phyloP scores from a whole-genome alignment of 2,329 filamentous ascomycete species.

The Penicillium nordicum region DNA sequence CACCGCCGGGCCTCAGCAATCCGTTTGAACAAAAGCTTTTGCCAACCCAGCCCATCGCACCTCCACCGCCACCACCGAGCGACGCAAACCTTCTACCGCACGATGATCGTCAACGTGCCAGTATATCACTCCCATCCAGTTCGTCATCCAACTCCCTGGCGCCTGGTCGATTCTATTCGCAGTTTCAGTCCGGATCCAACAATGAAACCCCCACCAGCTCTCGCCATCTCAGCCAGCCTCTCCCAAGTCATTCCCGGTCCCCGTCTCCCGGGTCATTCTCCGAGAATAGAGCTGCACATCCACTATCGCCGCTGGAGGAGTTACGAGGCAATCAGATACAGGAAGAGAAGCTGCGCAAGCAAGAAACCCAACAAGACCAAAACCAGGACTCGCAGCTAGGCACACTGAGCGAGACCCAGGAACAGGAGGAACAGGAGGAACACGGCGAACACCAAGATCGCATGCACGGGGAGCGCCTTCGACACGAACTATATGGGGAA shows the following conservation, averaged over 20 bases:
- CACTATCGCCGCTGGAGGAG: not conserved
- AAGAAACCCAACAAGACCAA: not conserved
- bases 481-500: not conserved
- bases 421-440: not conserved
- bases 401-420: not conserved
- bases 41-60: not conserved
- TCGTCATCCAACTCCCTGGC: constrained; percentile 1
- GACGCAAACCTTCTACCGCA: not conserved
- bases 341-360: not conserved
- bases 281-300: not conserved
- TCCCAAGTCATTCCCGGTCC: not conserved
- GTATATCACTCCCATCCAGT: constrained; percentile 6
- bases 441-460: not conserved
- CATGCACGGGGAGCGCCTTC: not conserved
- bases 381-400: not conserved
- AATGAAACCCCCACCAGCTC: not conserved
- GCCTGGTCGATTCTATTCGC: constrained; percentile 19
- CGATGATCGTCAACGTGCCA: constrained; percentile 8
- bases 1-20: not conserved
- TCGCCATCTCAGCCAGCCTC: constrained; percentile 10
- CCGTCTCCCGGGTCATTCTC: constrained; percentile 5
- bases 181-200: constrained; percentile 2
- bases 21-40: not conserved
- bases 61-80: not conserved
- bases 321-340: not conserved